Base-by-base conservation (phyloP, 1,284 basidiomycete genomes). In the Cutaneotrichosporon dermatis region DNA sequence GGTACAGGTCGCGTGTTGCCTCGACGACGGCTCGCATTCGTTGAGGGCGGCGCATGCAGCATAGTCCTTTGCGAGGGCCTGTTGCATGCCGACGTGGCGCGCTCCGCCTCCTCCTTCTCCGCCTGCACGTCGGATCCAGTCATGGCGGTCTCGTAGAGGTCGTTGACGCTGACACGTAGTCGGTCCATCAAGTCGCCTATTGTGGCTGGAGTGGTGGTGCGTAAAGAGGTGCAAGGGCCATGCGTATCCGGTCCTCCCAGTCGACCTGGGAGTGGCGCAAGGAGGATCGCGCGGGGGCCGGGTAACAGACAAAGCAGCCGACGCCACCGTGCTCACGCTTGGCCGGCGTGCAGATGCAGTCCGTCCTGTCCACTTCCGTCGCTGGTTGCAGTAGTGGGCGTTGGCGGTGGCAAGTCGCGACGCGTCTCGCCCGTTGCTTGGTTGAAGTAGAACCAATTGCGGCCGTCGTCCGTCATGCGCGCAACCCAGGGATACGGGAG, bases 381-480 rank as follows among this genome's bases (percentile, higher is more conserved):
- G 11, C 33, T 34, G 8, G 52, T 15, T 40, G 55, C 7, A 53
- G 53, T 40, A 51, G 48, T 36, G 34, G 55, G 36, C 4, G 34
- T 49, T 13, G 39, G 50, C 33, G 50, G 39, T 40, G 63, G 73
- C 6, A 64, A 62, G 34, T 74, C 67, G 55, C 87, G 86, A 40
- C 84, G 78, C 1, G 83, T 85, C 61, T 85, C 80, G 25, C 88
- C 87, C 57, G 87, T 88, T 13, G 82, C 70, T 65, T 83, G 85
- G 80, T 94, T 92, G 73, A 83, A 77, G 75, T 90, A 93, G 74
- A 85, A 90, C 75, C 88, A 89, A 1, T 86, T 84, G 73, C 85
- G 80, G n/a, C 90, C 90, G 69, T 94, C 91, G 68, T 92, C 89
- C 25, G 87, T 87, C 51, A 91, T 80, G 52, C 86, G 85, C 64